Percentiles rank a stretch among this genome's conserved stretches.
Evolutionary conservation across 495 filamentous ascomycete genomes (phyloP).

Genomic region (Hypoxylon perforatum): DNA sequence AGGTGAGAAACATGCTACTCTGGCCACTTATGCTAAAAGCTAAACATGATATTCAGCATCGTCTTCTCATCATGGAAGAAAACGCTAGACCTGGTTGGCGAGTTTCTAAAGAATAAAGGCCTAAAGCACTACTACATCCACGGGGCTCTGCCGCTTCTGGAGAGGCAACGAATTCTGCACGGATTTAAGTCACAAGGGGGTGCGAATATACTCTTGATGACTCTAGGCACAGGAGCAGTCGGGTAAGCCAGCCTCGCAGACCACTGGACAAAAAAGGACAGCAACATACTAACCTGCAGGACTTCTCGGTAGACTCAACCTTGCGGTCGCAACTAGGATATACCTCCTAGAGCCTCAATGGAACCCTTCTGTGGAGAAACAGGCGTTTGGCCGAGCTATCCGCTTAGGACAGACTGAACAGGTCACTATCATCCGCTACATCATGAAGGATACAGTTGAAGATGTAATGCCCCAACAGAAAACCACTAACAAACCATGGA

Average conservation of each 20-base stretch:
- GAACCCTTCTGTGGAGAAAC: conserved; percentile 63
- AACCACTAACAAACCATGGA: not conserved
- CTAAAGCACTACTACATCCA: conserved; percentile 54
- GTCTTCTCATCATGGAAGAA: conserved; percentile 65
- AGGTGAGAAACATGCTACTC: conserved; percentile 46
- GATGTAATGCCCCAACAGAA: conserved; percentile 43
- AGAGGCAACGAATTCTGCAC: conserved; percentile 49
- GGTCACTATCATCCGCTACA: conserved; percentile 57
- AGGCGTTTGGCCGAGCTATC: conserved; percentile 57
- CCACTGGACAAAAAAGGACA: not conserved
- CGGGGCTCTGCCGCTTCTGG: conserved; percentile 42
- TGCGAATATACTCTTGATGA: conserved; percentile 58
- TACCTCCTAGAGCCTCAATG: conserved; percentile 63
- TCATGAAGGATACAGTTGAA: conserved; percentile 58
- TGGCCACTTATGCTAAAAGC: conserved; percentile 3
- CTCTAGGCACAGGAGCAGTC: conserved; percentile 60
- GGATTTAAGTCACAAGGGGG: conserved; percentile 40
- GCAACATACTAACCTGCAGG: not conserved
- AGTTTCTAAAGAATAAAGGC: conserved; percentile 23
- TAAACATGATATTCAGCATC: conserved; percentile 49
- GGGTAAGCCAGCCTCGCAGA: conserved; percentile 46
- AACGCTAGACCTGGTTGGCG: conserved; percentile 55
- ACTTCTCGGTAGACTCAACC: conserved; percentile 52
- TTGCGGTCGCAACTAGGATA: conserved; percentile 56
- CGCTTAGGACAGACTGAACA: conserved; percentile 56